Evolutionary conservation across 805 yeast genomes (phyloP).

Genomic region (Pichia insulana): DNA sequence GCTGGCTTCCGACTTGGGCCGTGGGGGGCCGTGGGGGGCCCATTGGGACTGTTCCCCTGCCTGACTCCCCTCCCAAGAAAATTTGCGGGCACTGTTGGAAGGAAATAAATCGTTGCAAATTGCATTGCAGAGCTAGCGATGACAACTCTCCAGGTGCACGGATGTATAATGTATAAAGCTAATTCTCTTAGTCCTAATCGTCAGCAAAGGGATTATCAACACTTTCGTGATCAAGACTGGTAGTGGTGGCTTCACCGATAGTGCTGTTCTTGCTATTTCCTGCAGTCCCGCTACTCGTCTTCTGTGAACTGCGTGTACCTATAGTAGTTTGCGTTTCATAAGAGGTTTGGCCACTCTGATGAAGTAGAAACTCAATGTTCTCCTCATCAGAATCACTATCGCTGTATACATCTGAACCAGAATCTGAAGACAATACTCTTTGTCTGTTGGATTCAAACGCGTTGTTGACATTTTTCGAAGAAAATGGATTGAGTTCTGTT

Average conservation of each 20-base stretch:
- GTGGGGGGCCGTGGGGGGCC: no score
- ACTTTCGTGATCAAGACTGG: no score
- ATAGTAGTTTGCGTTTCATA: not conserved
- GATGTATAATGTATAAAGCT: no score
- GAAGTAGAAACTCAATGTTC: conserved; percentile 21
- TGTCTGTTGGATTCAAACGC: not conserved
- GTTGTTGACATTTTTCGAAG: conserved; percentile 2
- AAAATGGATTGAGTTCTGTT: conserved; percentile 2
- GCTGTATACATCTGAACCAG: conserved; percentile 9
- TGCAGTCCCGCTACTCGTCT: not conserved
- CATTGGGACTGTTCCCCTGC: no score
- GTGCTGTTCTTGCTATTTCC: not conserved
- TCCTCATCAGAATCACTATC: conserved; percentile 28
- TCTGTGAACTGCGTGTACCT: not conserved
- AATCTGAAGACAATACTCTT: not conserved
- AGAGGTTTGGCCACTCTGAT: conserved; percentile 3
- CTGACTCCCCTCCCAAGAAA: no score
- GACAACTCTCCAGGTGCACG: conserved; percentile 2
- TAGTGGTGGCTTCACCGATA: no score
- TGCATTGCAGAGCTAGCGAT: no score
- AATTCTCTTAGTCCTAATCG: no score
- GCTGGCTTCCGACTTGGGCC: no score
- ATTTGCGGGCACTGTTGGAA: no score
- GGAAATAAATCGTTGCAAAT: no score
- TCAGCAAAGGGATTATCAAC: no score